Evolutionary conservation across 2,329 filamentous ascomycete species (phyloP), one percentile per base, ranked within the genome.

Genomic region (Microsporum ferrugineum): DNA sequence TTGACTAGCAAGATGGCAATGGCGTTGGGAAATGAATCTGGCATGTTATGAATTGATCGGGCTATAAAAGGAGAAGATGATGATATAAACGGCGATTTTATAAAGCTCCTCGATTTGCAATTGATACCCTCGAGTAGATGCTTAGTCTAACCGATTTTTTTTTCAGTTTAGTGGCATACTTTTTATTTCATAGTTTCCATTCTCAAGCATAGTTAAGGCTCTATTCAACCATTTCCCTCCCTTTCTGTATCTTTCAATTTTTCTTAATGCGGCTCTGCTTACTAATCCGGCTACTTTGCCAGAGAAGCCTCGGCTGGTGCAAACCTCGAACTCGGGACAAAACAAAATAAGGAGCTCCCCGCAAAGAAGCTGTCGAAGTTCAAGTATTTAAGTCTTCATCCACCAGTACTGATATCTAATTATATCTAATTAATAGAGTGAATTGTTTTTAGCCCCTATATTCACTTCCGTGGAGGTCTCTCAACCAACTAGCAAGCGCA

Each of bases 121-220:
- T 74, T 77, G 75, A 77, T 76, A 77, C 75, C 75, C 75, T 60
- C 75, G 76, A 78, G 76, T 77, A 71, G 76, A 78, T 69, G 76
- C 76, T 77, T 72, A 74, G 70, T 76, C 71, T 73, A 72, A 68
- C 70, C 70, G 71, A 70, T 59, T 63, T 51, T 49, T 49, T 60
- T 45, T 23, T 23, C 17, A 59, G 14, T 59, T 59, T 59, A 49
- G 36, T 41, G 23, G 56, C 51, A 55, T 55, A 34, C 51, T 36
- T 27, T 55, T 43, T 53, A 10, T 33, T 34, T 57, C 7, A 17
- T 41, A 8, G 29, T 57, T 55, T n/a, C 33, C 23, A 14, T 10
- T 55, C 29, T 55, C 5, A 14, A 33, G 3, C 17, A 31, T 33
- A 33, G 29, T 23, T 1, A 23, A 23, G 17, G 17, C 17, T 23